A percentile compares a stretch with the other conserved stretches of the same genome.
phyloP scores from a whole-genome alignment of 306 rosid species.

The Echinosophora koreensis region DNA sequence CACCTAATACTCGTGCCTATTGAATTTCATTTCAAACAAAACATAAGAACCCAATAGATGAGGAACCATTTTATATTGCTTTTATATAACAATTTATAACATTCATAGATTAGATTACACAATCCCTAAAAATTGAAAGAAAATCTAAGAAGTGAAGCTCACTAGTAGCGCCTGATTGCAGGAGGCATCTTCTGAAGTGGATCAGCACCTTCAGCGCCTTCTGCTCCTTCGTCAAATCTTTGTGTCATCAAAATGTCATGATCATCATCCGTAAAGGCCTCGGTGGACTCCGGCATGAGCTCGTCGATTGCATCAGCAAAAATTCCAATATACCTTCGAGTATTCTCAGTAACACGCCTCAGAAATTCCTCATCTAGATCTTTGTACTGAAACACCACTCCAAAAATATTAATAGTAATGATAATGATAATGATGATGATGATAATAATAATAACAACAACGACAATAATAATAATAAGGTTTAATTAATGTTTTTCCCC shows the following conservation, averaged over 20 bases:
- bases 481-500: too few species aligned
- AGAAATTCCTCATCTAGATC: slow-evolving; percentile 86
- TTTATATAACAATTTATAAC: not conserved
- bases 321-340: slow-evolving; percentile 80
- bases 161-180: slow-evolving; percentile 93
- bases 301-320: slow-evolving; percentile 86
- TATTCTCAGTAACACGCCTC: slow-evolving; percentile 84
- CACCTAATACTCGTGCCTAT: not conserved
- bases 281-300: slow-evolving; percentile 87
- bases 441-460: too few species aligned
- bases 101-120: not conserved
- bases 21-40: slow-evolving; percentile 2
- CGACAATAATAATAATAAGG: too few species aligned
- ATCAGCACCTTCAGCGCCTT: slow-evolving; percentile 74
- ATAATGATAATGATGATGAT: too few species aligned
- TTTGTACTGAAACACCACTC: slow-evolving; percentile 58
- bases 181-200: slow-evolving; percentile 95
- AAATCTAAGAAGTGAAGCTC: slow-evolving; percentile 39
- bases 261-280: slow-evolving; percentile 87
- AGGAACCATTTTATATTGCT: not conserved
- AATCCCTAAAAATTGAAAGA: slow-evolving; percentile 8
- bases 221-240: slow-evolving; percentile 87
- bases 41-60: not conserved
- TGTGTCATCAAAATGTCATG: slow-evolving; percentile 97
- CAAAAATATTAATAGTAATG: too few species aligned